A percentile compares a stretch with the other conserved stretches of the same genome.
These are phyloP conservation scores for Solanum hybrid DNA, from an alignment of 305 asterid genomes.

Conservation along the genomic window DNA sequence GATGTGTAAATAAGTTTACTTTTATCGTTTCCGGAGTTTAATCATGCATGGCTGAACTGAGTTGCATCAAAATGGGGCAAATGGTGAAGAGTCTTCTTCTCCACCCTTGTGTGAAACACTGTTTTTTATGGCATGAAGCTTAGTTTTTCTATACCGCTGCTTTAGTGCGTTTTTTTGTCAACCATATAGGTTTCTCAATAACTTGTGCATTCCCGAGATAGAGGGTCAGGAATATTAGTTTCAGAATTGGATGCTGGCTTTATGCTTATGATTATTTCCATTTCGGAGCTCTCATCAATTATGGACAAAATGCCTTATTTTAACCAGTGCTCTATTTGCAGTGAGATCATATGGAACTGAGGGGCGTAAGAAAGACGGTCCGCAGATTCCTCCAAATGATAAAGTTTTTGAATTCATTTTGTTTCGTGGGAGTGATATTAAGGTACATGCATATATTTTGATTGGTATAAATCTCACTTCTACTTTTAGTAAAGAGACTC, in stretches of 20 bases:
- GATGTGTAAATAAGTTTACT: background rate
- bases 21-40: background rate
- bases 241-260: background rate
- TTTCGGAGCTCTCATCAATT: background rate
- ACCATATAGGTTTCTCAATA: background rate
- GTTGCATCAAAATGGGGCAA: background rate
- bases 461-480: background rate
- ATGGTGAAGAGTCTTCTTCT: background rate
- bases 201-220: background rate
- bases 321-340: constrained; percentile 17
- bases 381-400: constrained; percentile 64
- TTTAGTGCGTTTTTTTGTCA: background rate
- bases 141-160: background rate
- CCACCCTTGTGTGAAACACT: background rate
- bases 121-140: background rate
- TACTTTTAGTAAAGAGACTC: background rate
- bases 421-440: constrained; percentile 76
- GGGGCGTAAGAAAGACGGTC: constrained; percentile 62
- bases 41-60: background rate
- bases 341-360: constrained; percentile 79
- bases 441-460: constrained; percentile 28
- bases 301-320: background rate
- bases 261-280: background rate
- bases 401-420: constrained; percentile 59
- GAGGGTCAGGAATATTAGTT: background rate